Base-by-base conservation (phyloP, 305 asterid genomes). In the Fraxinus velutina region DNA sequence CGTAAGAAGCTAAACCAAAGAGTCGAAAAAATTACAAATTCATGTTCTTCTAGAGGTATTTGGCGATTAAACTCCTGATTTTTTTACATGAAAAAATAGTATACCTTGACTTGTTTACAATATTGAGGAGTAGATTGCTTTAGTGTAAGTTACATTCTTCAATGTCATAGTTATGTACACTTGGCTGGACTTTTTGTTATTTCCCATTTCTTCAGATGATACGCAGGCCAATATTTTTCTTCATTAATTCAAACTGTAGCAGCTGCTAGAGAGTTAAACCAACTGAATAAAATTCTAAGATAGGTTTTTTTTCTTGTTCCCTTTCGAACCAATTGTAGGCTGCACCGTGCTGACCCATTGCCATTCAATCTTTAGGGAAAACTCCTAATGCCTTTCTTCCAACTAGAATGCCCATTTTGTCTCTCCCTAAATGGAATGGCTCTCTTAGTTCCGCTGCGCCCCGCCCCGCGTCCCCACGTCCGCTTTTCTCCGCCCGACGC, bases 31-130 rank as follows among this genome's bases (percentile, higher is more conserved):
- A 68, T 90, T 70, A 85, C 89, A 73, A 76, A 37, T 24, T 92
- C 90, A 79, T 91, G 89, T 77, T 86, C 89, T 83, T 86, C 92
- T 19, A 79, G 85, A 75, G 86, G 83, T 50, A 5, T 75, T 75
- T 80, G 87, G 87, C 83, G 52, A 57, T 39, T 73, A 22, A 80
- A 13, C 81, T 79, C 64, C 52, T 77, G 82, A 55, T 24, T 44
- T 79, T 75, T 1, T 47, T 47, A 4, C 6, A 15, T 12, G 15
- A 44, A 13, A 52, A 52, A 15, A 15, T 52, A 52, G 22, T 6
- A 5, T 39, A 39, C 29, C 17, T 13, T 6, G 4, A 39, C 21
- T 72, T 30, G 17, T 76, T 50, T 80, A 44, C 55, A 34, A 27
- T 80, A 71, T 33, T 72, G 5, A 72, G 60, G 60, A 50, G 13